Evolutionary conservation across 371 early-diverging fungal species (phyloP), one percentile per base, ranked within the genome.

Genomic region (Basidiobolus meristosporus): DNA sequence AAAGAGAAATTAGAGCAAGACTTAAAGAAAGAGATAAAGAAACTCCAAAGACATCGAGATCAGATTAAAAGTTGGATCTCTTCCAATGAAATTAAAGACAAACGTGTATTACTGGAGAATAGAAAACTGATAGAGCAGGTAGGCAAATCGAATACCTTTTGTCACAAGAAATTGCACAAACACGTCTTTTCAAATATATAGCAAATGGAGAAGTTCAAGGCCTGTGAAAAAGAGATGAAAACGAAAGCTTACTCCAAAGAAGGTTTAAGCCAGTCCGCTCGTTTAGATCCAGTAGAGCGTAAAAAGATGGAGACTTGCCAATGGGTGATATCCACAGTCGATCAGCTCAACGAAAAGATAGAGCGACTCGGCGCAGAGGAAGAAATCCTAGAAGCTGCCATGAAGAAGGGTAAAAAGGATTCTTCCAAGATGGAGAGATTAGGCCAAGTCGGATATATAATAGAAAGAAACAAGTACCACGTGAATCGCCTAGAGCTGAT

Each of bases 161-260:
- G 16, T 12, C 16, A 7, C 12, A 11, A 36, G 37, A 36, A 36
- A 19, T 19, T 1, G 37, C 16, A 17, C 19, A 1, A 16, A 2
- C 19, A 12, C 12, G 12, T 36, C 12, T 3, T 36, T 17, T 14
- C 37, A 36, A 14, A 14, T 26, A 18, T 18, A 23, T 60, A 80
- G 70, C 89, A 92, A 73, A 97, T 97, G 97, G 97, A 97, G 52
- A 70, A 72, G 47, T 97, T 97, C 68, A 97, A 97, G 63, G 89
- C 89, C 2, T 70, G 74, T 37, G 97, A 97, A 56, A 88, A 86
- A 54, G 97, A 95, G 57, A 87, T 97, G 71, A 97, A 97, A 59
- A 91, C 93, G 41, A 97, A 97, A 56, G 91, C 93, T 1, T 97
- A 71, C 52, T 91, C 92, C 11, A 84, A 90, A 57, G 97, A 92